Base-by-base conservation (phyloP, 2,329 filamentous ascomycete species). In the Claviceps digitariae region DNA sequence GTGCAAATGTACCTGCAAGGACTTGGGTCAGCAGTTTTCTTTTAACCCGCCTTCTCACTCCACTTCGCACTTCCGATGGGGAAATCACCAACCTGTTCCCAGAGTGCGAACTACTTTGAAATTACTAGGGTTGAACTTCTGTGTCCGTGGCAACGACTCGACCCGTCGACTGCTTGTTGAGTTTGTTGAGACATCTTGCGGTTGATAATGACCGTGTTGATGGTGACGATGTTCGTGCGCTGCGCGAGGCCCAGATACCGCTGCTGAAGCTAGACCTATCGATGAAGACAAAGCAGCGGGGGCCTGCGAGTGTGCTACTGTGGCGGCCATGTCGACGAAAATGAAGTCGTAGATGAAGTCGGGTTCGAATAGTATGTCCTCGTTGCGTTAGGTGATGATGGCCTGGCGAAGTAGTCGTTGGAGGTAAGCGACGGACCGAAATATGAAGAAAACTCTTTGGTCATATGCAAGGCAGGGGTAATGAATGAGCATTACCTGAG, bases 31-130 rank as follows among this genome's bases (percentile, higher is more conserved):
- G n/a, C n/a, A 12, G 1, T n/a, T 29, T 15, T 25, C 25, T 15
- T 9, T 12, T 5, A 1, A 29, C 27, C 27, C 27, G 1, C 4
- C 27, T 9, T 29, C 20, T 46, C 44, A 31, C 15, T 4, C 44
- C 10, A 25, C 17, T 12, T 20, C 20, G 9, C 46, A 31, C 15
- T n/a, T n/a, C 34, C n/a, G 10, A 17, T 5, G 7, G 4, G 13
- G 13, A 40, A 20, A 29, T 47, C 5, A 47, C 50, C 45, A 34
- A 84, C 84, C 86, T 43, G 86, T 90, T 57, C 84, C 87, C 57
- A 91, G 71, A 13, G 87, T 90, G 66, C 86, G 83, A 59, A 90
- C 76, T 50, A 87, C 74, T 56, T 81, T 75, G 65, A 90, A 90
- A 70, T 90, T 84, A 44, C 64, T 62, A 36, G 67, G 61, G 43